These are phyloP conservation scores for Pyrenula aspistea DNA, from an alignment of 495 filamentous ascomycete species.

Conservation along the genomic window DNA sequence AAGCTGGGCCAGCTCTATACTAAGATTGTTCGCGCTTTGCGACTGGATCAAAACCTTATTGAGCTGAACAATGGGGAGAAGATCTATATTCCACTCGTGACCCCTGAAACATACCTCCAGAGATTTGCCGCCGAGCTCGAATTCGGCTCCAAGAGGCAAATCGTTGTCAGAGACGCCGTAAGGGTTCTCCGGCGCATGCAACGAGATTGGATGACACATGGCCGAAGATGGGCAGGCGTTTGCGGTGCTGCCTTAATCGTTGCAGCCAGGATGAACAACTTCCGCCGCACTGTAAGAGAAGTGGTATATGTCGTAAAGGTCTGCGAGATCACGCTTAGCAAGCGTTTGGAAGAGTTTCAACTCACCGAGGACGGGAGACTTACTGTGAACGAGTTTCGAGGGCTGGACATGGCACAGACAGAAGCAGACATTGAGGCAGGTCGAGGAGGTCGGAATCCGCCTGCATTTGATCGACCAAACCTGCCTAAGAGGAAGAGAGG, in stretches of 20 bases:
- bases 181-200: constrained; percentile 85
- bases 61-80: constrained; percentile 35
- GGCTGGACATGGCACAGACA: constrained; percentile 47
- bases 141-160: constrained; percentile 63
- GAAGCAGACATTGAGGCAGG: constrained; percentile 27
- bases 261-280: constrained; percentile 95
- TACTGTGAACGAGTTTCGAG: constrained; percentile 79
- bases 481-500: constrained; percentile 18
- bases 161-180: constrained; percentile 75
- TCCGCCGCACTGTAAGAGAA: constrained; percentile 78
- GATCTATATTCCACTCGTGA: constrained; percentile 33
- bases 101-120: constrained; percentile 76
- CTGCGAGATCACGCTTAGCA: constrained; percentile 76
- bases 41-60: constrained; percentile 34
- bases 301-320: constrained; percentile 95
- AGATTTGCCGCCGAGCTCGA: constrained; percentile 84
- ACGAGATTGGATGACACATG: constrained; percentile 88
- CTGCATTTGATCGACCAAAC: constrained; percentile 59
- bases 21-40: constrained; percentile 55
- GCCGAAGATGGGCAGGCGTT: constrained; percentile 84
- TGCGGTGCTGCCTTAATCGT: constrained; percentile 91
- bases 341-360: constrained; percentile 82
- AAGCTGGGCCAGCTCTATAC: constrained; percentile 78
- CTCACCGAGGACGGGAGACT: constrained; percentile 65
- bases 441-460: constrained; percentile 52